Percentiles rank a stretch among this genome's conserved stretches.
Evolutionary conservation across 768 basidiomycete genomes (phyloP).

Genomic region (Boletus rubescentipes): DNA sequence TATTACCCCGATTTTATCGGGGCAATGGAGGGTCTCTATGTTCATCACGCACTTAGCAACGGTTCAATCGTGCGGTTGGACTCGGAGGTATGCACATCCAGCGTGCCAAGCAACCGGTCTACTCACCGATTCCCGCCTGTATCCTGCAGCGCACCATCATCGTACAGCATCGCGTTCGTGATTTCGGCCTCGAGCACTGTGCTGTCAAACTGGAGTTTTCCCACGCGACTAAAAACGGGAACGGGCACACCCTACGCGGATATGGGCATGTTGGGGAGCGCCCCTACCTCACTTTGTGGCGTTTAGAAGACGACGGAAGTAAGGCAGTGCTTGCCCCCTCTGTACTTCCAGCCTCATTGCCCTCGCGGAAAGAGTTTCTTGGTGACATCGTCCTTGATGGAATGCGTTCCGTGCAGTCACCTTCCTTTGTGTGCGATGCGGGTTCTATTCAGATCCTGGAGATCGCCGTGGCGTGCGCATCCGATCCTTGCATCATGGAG

Average conservation of each 20-base stretch:
- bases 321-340: conserved; percentile 7
- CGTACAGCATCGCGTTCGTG: conserved; percentile 25
- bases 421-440: conserved; percentile 11
- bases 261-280: conserved; percentile 15
- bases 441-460: conserved; percentile 23
- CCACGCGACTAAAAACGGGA: background rate
- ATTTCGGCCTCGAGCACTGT: conserved; percentile 25
- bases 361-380: conserved; percentile 10
- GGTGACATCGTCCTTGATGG: conserved; percentile 20
- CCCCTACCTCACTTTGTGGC: conserved; percentile 20
- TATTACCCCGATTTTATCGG: conserved; percentile 24
- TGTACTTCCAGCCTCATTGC: conserved; percentile 10
- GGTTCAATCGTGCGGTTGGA: conserved; percentile 24
- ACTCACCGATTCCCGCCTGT: background rate
- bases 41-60: conserved; percentile 16
- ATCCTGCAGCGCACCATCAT: conserved; percentile 14
- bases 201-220: conserved; percentile 12
- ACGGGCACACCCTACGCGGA: conserved; percentile 9
- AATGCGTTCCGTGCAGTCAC: conserved; percentile 3
- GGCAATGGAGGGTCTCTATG: conserved; percentile 4
- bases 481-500: conserved; percentile 25
- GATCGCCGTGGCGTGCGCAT: conserved; percentile 20
- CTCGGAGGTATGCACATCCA: conserved; percentile 6
- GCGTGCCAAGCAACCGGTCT: background rate
- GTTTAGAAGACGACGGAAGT: conserved; percentile 8